phyloP scores from a whole-genome alignment of 352 stramenopile genomes.

The Globisporangium abappressorium region DNA sequence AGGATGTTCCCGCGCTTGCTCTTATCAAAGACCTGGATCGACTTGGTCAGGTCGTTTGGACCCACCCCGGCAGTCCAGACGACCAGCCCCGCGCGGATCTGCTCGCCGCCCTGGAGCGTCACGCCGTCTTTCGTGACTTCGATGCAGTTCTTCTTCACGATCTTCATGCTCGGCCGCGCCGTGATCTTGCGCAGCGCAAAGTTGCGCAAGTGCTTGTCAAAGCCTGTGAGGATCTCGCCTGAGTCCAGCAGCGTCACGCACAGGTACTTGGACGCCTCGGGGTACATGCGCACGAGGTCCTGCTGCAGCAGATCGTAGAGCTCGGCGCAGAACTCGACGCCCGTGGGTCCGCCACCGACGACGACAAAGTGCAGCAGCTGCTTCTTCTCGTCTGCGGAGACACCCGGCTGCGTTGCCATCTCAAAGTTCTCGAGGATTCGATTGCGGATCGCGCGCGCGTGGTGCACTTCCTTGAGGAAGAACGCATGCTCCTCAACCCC shows the following conservation, averaged over 20 bases:
- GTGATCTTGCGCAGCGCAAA: conserved; percentile 78
- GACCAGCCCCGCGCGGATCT: conserved; percentile 57
- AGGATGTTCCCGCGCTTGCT: conserved; percentile 80
- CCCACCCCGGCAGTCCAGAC: conserved; percentile 80
- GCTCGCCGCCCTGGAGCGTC: conserved; percentile 53
- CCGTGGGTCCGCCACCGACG: conserved; percentile 94
- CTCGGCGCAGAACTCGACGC: conserved; percentile 95
- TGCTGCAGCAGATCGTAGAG: conserved; percentile 93
- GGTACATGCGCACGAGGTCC: conserved; percentile 88
- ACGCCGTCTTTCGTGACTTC: conserved; percentile 65
- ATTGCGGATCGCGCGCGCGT: conserved; percentile 87
- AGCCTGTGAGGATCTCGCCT: conserved; percentile 69
- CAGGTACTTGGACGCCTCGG: conserved; percentile 67
- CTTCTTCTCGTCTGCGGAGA: conserved; percentile 83
- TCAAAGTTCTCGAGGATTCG: conserved; percentile 93
- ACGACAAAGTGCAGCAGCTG: conserved; percentile 97
- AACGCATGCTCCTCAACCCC: conserved; percentile 92
- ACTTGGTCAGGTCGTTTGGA: conserved; percentile 79
- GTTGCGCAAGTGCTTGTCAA: conserved; percentile 62
- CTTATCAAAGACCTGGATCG: conserved; percentile 65
- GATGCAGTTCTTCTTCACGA: conserved; percentile 80
- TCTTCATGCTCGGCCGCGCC: conserved; percentile 72
- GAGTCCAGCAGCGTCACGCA: conserved; percentile 71
- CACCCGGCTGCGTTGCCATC: conserved; percentile 84
- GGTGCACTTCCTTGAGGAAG: conserved; percentile 97